phyloP scores from a whole-genome alignment of 768 basidiomycete species.

The Trametes cingulata region DNA sequence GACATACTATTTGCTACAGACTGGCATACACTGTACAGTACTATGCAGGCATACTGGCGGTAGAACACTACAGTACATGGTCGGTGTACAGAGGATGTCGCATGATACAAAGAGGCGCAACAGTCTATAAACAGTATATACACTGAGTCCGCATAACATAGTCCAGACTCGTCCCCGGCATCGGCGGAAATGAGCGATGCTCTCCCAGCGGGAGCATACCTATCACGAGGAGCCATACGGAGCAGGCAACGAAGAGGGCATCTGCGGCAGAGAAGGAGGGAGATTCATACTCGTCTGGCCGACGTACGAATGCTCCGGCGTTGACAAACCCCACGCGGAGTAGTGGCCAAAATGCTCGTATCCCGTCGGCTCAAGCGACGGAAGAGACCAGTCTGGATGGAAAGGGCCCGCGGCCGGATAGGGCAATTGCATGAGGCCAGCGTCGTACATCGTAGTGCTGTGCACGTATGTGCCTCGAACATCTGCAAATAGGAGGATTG shows the following conservation, averaged over 20 bases:
- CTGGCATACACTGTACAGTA: too few species aligned
- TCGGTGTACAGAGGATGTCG: background rate
- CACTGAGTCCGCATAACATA: background rate
- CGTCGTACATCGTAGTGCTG: background rate
- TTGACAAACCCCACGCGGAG: background rate
- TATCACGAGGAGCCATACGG: background rate
- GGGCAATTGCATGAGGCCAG: background rate
- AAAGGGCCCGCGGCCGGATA: background rate
- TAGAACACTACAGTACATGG: too few species aligned
- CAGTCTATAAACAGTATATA: background rate
- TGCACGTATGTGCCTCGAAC: background rate
- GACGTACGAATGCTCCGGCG: background rate
- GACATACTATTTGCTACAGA: too few species aligned
- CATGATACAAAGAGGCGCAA: background rate
- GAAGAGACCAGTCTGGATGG: background rate
- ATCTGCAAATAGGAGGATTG: background rate
- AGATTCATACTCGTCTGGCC: background rate
- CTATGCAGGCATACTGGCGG: too few species aligned
- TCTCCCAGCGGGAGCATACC: background rate
- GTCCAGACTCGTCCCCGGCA: background rate
- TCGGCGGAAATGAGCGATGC: background rate
- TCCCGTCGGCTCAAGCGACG: background rate
- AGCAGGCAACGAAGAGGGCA: background rate
- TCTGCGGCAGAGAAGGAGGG: background rate
- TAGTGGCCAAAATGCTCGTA: background rate